Conservation (phyloP, 2,329 filamentous ascomycete species). For the Keithomyces neogunnii region DNA sequence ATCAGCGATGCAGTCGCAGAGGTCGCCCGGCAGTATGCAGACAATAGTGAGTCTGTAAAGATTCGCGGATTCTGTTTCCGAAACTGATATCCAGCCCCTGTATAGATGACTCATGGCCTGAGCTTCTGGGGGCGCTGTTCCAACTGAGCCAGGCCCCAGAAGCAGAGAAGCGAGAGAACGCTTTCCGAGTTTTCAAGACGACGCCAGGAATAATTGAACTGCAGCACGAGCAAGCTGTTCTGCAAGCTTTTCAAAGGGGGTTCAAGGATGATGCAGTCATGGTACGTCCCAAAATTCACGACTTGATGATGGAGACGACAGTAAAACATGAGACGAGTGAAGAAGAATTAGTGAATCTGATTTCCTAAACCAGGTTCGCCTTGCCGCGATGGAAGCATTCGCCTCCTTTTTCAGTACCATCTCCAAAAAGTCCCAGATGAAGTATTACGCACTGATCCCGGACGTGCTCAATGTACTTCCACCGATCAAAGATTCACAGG, state of each 20-base stretch:
- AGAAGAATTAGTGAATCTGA: neutral
- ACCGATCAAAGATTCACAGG: slow-evolving; percentile 82
- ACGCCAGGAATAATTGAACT: slow-evolving; percentile 94
- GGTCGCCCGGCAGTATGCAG: slow-evolving; percentile 87
- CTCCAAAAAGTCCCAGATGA: slow-evolving; percentile 76
- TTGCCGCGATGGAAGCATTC: slow-evolving; percentile 94
- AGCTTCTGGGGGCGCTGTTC: slow-evolving; percentile 79
- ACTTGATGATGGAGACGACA: neutral
- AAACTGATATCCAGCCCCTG: slow-evolving; percentile 7
- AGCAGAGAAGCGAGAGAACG: slow-evolving; percentile 76
- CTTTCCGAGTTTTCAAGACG: slow-evolving; percentile 90
- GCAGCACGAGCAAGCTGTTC: slow-evolving; percentile 86
- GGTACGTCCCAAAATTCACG: slow-evolving; percentile 36
- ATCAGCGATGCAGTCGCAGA: slow-evolving; percentile 97
- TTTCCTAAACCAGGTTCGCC: slow-evolving; percentile 55
- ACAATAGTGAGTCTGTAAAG: slow-evolving; percentile 59
- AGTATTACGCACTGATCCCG: slow-evolving; percentile 80
- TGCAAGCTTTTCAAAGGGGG: slow-evolving; percentile 79
- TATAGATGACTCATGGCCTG: slow-evolving; percentile 77
- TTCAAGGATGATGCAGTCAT: slow-evolving; percentile 82
- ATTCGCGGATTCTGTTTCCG: slow-evolving; percentile 5
- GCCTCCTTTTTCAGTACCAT: slow-evolving; percentile 91
- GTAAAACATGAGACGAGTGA: neutral
- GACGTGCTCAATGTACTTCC: slow-evolving; percentile 92
- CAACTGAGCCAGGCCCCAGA: slow-evolving; percentile 82